A percentile compares a stretch with the other conserved stretches of the same genome.
These are phyloP conservation scores for Papiliotrema flavescens DNA, from an alignment of 1,284 basidiomycete genomes.

Conservation along the genomic window DNA sequence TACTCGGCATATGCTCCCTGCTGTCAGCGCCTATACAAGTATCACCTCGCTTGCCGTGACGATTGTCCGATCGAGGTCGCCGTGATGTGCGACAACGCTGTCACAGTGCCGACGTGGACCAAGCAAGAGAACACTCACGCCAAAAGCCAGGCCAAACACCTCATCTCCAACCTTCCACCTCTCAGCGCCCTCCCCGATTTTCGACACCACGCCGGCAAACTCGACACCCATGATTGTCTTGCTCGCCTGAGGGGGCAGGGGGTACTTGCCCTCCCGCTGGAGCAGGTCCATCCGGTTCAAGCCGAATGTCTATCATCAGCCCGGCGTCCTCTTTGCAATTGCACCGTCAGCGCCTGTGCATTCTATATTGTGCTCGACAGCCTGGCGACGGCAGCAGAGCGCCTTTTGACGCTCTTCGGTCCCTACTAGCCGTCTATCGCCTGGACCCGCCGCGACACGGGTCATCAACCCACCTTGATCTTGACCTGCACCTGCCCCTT, in stretches of 20 bases:
- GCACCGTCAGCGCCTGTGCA: too few species aligned
- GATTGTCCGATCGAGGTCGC: too few species aligned
- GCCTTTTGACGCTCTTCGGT: too few species aligned
- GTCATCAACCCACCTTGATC: slow-evolving; percentile 54
- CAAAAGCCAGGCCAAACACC: slow-evolving; percentile 75
- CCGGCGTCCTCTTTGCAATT: slow-evolving; percentile 42
- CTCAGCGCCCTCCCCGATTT: slow-evolving; percentile 56
- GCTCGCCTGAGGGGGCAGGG: slow-evolving; percentile 71
- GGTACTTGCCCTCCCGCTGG: slow-evolving; percentile 71
- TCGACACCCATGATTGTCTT: slow-evolving; percentile 80
- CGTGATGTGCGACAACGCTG: too few species aligned
- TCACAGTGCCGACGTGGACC: background rate
- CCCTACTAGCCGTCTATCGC: too few species aligned
- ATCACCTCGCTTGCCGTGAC: too few species aligned
- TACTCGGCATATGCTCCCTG: slow-evolving; percentile 89
- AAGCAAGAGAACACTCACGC: slow-evolving; percentile 50
- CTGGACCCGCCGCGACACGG: slow-evolving; percentile 1
- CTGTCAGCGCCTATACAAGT: too few species aligned
- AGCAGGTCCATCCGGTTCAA: slow-evolving; percentile 82
- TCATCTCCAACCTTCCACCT: slow-evolving; percentile 73
- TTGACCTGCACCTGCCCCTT: slow-evolving; percentile 65
- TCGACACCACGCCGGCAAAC: slow-evolving; percentile 71
- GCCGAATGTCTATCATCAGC: slow-evolving; percentile 61
- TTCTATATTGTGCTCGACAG: too few species aligned
- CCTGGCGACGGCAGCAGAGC: too few species aligned